Base-by-base conservation (phyloP, 805 yeast species). In the Myxozyma mucilagina region DNA sequence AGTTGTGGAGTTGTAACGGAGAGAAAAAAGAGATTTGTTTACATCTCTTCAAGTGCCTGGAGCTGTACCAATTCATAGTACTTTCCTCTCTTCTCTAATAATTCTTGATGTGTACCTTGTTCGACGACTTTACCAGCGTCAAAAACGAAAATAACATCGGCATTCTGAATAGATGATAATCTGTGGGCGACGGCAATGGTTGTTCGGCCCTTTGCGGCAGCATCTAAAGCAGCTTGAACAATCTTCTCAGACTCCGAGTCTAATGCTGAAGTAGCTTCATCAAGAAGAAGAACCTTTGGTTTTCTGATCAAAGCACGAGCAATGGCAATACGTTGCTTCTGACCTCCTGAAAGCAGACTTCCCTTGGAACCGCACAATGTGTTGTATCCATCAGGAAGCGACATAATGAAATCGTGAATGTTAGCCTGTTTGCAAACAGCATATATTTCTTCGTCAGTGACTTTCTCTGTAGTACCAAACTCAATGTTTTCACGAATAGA, bases 181-280 rank as follows among this genome's bases (percentile, higher is more conserved):
- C 93, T 77, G 72, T 87, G 93, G 8, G 92, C 92, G 73, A 87
- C 86, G 69, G 91, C 87, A 64, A 87, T 74, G 43, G 87, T 84
- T 1, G 92, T 87, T 68, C 91, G 84, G 36, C 83, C 76, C 13
- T 73, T 59, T 64, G 88, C 87, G 67, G 87, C 89, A 6, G 73
- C 75, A 10, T 77, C 76, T 59, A 84, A 84, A 6, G 90, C 87
- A 9, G 74, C 65, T 72, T 87, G 92, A 57, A 87, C 86, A 70
- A 81, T 80, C 13, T 83, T 75, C 72, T 87, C 93, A 0, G 92
- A 87, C 68, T 80, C 82, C 72, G 76, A 76, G 66, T 81, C 84
- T 42, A 81, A 71, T 4, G 84, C 84, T 6, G 82, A 79, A 0
- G 84, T 81, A 9, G 84, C 84, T 64, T 84, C 87, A 68, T 84